Conservation (phyloP, 2,329 filamentous ascomycete species). For the Diaporthe ilicicola region DNA sequence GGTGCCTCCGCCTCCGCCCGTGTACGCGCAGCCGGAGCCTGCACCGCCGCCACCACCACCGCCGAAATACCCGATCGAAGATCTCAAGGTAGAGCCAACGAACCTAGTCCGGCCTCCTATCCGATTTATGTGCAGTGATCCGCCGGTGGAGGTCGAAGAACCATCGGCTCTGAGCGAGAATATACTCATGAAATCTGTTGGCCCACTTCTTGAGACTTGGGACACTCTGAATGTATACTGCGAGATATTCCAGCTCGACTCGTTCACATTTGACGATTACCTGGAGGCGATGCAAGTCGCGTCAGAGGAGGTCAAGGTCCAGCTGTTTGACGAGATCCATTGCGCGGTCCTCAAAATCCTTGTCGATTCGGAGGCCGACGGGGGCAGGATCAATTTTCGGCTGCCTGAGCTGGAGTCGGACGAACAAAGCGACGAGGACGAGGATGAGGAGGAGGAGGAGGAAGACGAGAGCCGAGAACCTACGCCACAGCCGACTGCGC, state of each 20-base stretch:
- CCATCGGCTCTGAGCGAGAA: slow-evolving; percentile 60
- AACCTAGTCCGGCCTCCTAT: slow-evolving; percentile 76
- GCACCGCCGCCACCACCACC: slow-evolving; percentile 73
- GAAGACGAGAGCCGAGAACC: slow-evolving; percentile 71
- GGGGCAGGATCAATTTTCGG: slow-evolving; percentile 80
- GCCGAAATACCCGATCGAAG: slow-evolving; percentile 95
- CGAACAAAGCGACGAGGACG: slow-evolving; percentile 71
- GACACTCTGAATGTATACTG: slow-evolving; percentile 98
- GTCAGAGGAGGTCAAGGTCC: slow-evolving; percentile 77
- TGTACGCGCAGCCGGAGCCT: slow-evolving; percentile 53
- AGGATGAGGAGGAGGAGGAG: slow-evolving; percentile 67
- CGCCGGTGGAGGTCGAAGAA: slow-evolving; percentile 58
- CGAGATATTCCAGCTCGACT: slow-evolving; percentile 92
- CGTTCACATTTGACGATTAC: slow-evolving; percentile 97
- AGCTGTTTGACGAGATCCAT: slow-evolving; percentile 89
- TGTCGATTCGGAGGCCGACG: slow-evolving; percentile 77
- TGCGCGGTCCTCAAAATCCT: slow-evolving; percentile 90
- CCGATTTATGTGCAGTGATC: slow-evolving; percentile 78
- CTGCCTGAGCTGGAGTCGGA: slow-evolving; percentile 79
- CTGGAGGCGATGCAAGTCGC: slow-evolving; percentile 85
- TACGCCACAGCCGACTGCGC: slow-evolving; percentile 70
- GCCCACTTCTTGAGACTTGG: slow-evolving; percentile 88
- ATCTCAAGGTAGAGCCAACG: slow-evolving; percentile 80
- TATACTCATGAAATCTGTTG: slow-evolving; percentile 86
- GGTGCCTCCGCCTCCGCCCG: slow-evolving; percentile 50